Conservation (phyloP, 164 flowering plant species). For the Piper betle region DNA sequence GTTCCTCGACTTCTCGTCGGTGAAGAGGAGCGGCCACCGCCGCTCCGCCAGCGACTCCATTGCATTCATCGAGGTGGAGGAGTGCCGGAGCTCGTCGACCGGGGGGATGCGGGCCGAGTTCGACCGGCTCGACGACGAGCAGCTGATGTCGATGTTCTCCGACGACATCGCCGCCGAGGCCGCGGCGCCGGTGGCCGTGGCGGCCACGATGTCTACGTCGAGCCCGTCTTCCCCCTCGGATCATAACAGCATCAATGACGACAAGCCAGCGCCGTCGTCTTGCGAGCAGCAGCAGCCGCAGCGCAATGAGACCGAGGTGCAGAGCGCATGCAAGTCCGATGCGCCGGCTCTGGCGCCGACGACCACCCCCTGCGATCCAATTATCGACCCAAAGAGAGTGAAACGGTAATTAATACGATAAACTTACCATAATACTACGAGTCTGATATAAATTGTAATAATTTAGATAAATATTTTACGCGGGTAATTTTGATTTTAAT, state of each 20-base stretch:
- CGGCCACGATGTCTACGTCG: slow-evolving; percentile 22
- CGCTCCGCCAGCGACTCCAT: slow-evolving; percentile 54
- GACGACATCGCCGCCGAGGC: slow-evolving; percentile 23
- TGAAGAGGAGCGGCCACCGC: slow-evolving; percentile 38
- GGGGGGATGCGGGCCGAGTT: slow-evolving; percentile 14
- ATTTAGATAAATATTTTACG: too few species aligned
- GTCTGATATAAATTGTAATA: too few species aligned
- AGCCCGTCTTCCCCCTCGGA: slow-evolving; percentile 56
- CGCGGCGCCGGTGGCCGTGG: slow-evolving; percentile 9
- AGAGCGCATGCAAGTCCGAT: slow-evolving; percentile 24
- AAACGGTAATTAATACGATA: slow-evolving; percentile 35
- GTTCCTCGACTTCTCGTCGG: slow-evolving; percentile 72
- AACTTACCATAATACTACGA: too few species aligned
- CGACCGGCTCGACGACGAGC: slow-evolving; percentile 55
- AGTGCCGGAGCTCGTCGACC: slow-evolving; percentile 10
- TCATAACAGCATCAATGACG: slow-evolving; percentile 42
- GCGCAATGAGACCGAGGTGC: slow-evolving; percentile 38
- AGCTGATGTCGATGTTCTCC: slow-evolving; percentile 61
- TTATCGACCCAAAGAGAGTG: slow-evolving; percentile 59
- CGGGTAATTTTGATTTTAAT: not conserved
- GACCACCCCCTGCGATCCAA: slow-evolving; percentile 15
- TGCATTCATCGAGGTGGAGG: slow-evolving; percentile 41
- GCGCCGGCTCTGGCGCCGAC: slow-evolving; percentile 7
- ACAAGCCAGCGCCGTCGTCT: slow-evolving; percentile 12
- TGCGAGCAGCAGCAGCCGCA: slow-evolving; percentile 12